Percentiles rank a stretch among this genome's conserved stretches.
Evolutionary conservation across 148 eudicot genomes (phyloP).

Genomic region (Dysphania ambrosioides): DNA sequence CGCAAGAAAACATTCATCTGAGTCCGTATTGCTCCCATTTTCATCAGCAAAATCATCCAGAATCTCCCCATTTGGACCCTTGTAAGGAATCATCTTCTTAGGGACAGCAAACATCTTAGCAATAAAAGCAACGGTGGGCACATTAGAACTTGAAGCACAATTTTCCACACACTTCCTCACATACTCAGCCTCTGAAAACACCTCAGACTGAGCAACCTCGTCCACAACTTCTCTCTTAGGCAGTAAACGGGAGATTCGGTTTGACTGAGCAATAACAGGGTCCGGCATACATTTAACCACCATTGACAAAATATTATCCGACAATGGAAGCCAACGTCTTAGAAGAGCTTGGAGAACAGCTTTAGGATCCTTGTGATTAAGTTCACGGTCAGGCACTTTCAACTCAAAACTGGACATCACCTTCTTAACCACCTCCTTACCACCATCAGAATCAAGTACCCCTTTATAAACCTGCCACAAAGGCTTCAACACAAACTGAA

Average conservation of each 20-base stretch:
- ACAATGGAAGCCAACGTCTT: slow-evolving; percentile 91
- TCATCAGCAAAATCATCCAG: slow-evolving; percentile 44
- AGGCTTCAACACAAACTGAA: slow-evolving; percentile 79
- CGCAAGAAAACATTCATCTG: slow-evolving; percentile 97
- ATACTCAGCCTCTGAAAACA: slow-evolving; percentile 56
- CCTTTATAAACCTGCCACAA: slow-evolving; percentile 78
- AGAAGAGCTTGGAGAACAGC: slow-evolving; percentile 70
- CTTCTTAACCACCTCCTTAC: slow-evolving; percentile 57
- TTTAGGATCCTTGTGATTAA: slow-evolving; percentile 71
- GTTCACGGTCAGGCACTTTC: slow-evolving; percentile 65
- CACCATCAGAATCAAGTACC: slow-evolving; percentile 61
- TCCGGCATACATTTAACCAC: slow-evolving; percentile 70
- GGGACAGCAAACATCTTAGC: slow-evolving; percentile 97
- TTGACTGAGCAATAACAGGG: slow-evolving; percentile 66
- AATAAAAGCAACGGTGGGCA: slow-evolving; percentile 85
- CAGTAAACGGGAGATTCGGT: slow-evolving; percentile 65
- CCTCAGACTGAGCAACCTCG: slow-evolving; percentile 40
- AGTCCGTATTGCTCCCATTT: slow-evolving; percentile 42
- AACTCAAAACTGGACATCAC: slow-evolving; percentile 65
- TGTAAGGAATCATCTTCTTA: slow-evolving; percentile 62
- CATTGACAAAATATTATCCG: slow-evolving; percentile 68
- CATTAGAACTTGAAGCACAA: slow-evolving; percentile 65
- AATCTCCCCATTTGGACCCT: slow-evolving; percentile 53
- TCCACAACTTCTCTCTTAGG: slow-evolving; percentile 71
- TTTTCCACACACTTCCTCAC: slow-evolving; percentile 76